Percentiles rank a stretch among this genome's conserved stretches.
Evolutionary conservation across 192 early-diverging fungal species (phyloP).

Genomic region (Podochytrium sp.): DNA sequence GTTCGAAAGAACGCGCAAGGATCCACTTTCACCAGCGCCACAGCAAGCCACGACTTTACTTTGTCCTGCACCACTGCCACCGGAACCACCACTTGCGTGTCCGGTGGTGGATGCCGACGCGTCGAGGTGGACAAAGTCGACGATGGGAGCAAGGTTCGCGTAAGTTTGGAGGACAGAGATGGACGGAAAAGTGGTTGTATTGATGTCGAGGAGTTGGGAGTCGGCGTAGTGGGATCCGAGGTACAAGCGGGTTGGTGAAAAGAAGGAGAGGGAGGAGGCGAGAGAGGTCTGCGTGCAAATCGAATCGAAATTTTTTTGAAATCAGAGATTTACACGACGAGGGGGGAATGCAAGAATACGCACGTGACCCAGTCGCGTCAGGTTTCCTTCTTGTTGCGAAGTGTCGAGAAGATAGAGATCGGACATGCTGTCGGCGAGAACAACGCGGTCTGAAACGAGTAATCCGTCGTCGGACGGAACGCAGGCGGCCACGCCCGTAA

Average conservation of each 20-base stretch:
- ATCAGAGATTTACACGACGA: conserved; percentile 7
- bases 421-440: conserved; percentile 69
- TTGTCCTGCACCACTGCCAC: conserved; percentile 35
- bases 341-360: not conserved
- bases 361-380: conserved; percentile 62
- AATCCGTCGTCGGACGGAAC: not conserved
- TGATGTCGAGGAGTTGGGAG: conserved; percentile 75
- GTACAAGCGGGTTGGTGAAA: conserved; percentile 73
- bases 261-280: conserved; percentile 63
- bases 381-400: conserved; percentile 22
- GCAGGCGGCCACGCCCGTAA: not conserved
- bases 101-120: conserved; percentile 28
- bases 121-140: conserved; percentile 86
- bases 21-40: conserved; percentile 74
- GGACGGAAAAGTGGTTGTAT: conserved; percentile 30
- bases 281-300: conserved; percentile 35
- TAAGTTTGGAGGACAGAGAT: conserved; percentile 67
- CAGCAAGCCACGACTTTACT: conserved; percentile 86
- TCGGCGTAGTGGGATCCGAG: conserved; percentile 88
- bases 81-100: conserved; percentile 63
- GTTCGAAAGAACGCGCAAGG: conserved; percentile 81
- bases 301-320: not conserved
- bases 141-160: conserved; percentile 80
- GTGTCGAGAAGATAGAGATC: conserved; percentile 52
- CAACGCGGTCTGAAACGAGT: not conserved